These are phyloP conservation scores for Sarocladiaceae sp. DNA, from an alignment of 2,329 filamentous ascomycete species.

Conservation along the genomic window DNA sequence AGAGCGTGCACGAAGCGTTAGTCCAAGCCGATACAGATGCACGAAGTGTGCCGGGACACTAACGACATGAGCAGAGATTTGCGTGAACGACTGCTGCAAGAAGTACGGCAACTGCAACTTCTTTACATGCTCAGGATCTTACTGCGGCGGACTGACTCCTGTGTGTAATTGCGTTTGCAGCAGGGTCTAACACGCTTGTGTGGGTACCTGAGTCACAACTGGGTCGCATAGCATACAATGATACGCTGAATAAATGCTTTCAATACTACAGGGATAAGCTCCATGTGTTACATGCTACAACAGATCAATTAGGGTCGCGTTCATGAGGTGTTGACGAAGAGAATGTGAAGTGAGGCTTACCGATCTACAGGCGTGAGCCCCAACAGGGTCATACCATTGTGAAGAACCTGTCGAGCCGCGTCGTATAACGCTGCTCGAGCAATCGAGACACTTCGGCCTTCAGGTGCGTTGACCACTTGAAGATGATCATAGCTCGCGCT, in stretches of 20 bases:
- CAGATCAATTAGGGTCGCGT: not conserved
- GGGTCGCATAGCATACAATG: too few species aligned
- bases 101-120: slow-evolving; percentile 2
- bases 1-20: not conserved
- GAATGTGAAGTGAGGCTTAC: too few species aligned
- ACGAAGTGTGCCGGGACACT: not conserved
- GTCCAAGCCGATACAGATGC: not conserved
- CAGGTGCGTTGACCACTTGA: slow-evolving; percentile 66
- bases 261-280: too few species aligned
- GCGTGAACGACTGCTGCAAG: slow-evolving; percentile 1
- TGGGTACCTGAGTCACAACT: too few species aligned
- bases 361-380: slow-evolving; percentile 36
- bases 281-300: not conserved
- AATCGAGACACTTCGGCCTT: slow-evolving; percentile 49
- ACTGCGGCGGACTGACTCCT: not conserved
- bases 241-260: too few species aligned
- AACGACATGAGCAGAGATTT: not conserved
- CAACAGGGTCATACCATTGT: slow-evolving; percentile 62
- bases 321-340: too few species aligned
- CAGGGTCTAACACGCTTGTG: not conserved
- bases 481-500: slow-evolving; percentile 72
- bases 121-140: slow-evolving; percentile 4
- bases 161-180: slow-evolving; percentile 3
- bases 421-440: slow-evolving; percentile 60
- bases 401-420: slow-evolving; percentile 56